Evolutionary conservation across 2,329 filamentous ascomycete genomes (phyloP).

Genomic region (Phoma sp.): DNA sequence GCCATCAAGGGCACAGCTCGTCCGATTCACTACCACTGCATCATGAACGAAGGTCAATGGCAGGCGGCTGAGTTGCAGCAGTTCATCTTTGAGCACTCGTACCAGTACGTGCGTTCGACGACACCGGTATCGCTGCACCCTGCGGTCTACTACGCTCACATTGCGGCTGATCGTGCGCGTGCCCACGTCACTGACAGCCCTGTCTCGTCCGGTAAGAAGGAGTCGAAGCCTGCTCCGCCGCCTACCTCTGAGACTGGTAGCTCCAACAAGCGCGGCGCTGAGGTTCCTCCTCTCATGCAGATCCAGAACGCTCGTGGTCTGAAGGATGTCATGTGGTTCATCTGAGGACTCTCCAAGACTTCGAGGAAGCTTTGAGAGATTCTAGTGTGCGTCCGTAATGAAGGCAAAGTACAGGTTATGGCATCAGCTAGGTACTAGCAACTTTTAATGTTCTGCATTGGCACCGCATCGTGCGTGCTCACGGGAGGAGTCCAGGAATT

Average conservation of each 20-base stretch:
- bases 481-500: no score
- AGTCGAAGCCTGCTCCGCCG: constrained; percentile 26
- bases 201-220: constrained; percentile 48
- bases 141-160: constrained; percentile 93
- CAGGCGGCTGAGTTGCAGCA: constrained; percentile 74
- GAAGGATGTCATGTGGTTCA: constrained; percentile 57
- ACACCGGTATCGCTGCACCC: constrained; percentile 89
- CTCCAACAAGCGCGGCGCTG: constrained; percentile 27
- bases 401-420: no score
- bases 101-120: constrained; percentile 89
- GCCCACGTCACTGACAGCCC: constrained; percentile 67
- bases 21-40: constrained; percentile 89
- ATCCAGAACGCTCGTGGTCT: constrained; percentile 50
- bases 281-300: constrained; percentile 49
- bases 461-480: no score
- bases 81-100: constrained; percentile 94
- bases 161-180: constrained; percentile 80
- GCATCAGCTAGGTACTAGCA: no score
- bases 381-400: no score
- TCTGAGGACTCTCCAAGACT: constrained; percentile 38
- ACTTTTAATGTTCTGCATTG: no score
- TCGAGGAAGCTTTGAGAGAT: no score
- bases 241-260: constrained; percentile 37
- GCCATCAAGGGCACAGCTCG: constrained; percentile 95
- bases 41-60: constrained; percentile 78